Evolutionary conservation across 805 yeast species (phyloP), one percentile per base, ranked within the genome.

Genomic region (Schwanniomyces vanrijiae): DNA sequence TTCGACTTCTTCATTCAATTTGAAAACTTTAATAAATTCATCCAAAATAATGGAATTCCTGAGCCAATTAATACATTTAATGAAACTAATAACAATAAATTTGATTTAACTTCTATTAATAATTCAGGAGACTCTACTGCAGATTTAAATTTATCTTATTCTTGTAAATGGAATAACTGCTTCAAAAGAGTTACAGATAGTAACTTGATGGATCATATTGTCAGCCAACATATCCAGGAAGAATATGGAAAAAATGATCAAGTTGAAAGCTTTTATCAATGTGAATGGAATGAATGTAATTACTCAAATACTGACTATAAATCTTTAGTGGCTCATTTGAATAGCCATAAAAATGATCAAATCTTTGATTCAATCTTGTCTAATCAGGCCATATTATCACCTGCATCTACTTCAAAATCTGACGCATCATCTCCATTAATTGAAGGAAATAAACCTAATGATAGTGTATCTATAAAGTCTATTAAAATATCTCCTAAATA

Each of bases 241-340:
- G 78, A 73, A 35, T 84, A 80, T 20, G 45, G 37, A 16, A 40
- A 42, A 5, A 44, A n/a, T 8, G 21, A 20, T 18, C 40, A 38
- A 22, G 42, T 48, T 6, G 34, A 33, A 22, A 31, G 14, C 10
- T 37, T 39, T 4, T 48, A 38, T 21, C 69, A 75, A 42, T 90
- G 97, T 68, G 89, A 83, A 58, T 90, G 96, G 96, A 66, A 72
- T 46, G 76, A 82, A 45, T 90, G 97, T 73, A 68, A 77, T 37
- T 88, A 75, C 59, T 69, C 71, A 18, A 75, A 86, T 24, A 60
- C 66, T 14, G 82, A 82, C 54, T 59, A 84, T 40, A 70, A 81
- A 25, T 61, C 76, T 5, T 66, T 90, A 25, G 64, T 87, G 9
- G 69, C 75, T 37, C 96, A 90, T 65, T 56, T 73, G 42, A 55